Evolutionary conservation across 352 stramenopile species (phyloP).

Genomic region (Phytophthora podocarpi): DNA sequence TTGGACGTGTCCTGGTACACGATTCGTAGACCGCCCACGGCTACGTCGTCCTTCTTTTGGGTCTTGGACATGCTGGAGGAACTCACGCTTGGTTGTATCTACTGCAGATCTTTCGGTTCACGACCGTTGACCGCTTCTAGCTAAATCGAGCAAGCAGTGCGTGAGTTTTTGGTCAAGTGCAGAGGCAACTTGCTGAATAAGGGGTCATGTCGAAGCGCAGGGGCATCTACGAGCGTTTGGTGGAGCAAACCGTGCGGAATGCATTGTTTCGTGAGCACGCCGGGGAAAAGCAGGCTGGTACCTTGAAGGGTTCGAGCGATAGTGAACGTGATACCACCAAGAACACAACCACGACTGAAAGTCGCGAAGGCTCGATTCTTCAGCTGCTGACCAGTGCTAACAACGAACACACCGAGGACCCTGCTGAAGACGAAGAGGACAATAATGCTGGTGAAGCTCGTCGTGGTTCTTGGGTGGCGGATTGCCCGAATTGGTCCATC

Average conservation of each 20-base stretch:
- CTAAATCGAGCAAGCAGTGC: slow-evolving; percentile 14
- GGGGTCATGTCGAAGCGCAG: slow-evolving; percentile 7
- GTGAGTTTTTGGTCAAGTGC: neutral
- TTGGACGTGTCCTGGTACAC: slow-evolving; percentile 74
- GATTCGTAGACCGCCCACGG: slow-evolving; percentile 66
- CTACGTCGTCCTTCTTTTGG: slow-evolving; percentile 81
- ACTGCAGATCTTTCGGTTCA: slow-evolving; percentile 13
- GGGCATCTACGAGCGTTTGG: slow-evolving; percentile 45
- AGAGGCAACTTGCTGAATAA: neutral
- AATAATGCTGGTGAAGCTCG: slow-evolving; percentile 2
- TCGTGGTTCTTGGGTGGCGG: slow-evolving; percentile 31
- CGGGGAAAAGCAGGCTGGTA: neutral
- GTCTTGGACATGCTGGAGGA: slow-evolving; percentile 68
- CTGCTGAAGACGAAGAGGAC: slow-evolving; percentile 9
- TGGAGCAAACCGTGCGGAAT: slow-evolving; percentile 46
- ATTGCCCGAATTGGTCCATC: slow-evolving; percentile 41
- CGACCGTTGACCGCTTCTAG: slow-evolving; percentile 9
- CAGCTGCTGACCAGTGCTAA: neutral
- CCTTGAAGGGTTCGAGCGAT: neutral
- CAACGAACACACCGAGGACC: neutral
- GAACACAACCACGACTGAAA: neutral
- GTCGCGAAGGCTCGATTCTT: slow-evolving; percentile 8
- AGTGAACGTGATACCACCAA: neutral
- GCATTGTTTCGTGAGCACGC: slow-evolving; percentile 41
- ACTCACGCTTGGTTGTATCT: neutral